Conservation (phyloP, 164 flowering plant species). For the Macadamia tetraphylla region DNA sequence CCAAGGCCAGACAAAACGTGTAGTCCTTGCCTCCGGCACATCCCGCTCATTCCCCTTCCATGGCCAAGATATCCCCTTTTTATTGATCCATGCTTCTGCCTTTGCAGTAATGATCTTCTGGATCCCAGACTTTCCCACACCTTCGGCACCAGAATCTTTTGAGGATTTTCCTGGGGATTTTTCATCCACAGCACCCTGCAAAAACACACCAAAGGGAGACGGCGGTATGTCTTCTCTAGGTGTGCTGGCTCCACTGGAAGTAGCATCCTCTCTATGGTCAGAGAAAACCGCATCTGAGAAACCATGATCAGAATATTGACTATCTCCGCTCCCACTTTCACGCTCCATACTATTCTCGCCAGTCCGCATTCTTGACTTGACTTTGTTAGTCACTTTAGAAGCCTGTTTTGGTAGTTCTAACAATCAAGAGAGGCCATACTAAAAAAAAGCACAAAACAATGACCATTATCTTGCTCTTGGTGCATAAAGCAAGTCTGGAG, state of each 20-base stretch:
- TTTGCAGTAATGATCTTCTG: conserved; percentile 67
- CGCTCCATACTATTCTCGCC: conserved; percentile 41
- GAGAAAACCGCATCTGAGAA: conserved; percentile 41
- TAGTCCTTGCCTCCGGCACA: conserved; percentile 33
- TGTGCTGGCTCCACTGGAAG: conserved; percentile 91
- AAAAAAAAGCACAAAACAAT: conserved; percentile 8
- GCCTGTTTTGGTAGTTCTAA: conserved; percentile 40
- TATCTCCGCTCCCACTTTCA: conserved; percentile 62
- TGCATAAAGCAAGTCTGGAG: not conserved
- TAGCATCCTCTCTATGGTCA: conserved; percentile 76
- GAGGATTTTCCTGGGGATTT: conserved; percentile 31
- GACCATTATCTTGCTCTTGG: not conserved
- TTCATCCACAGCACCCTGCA: conserved; percentile 37
- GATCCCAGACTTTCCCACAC: conserved; percentile 60
- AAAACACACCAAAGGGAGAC: conserved; percentile 44
- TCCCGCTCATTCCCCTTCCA: conserved; percentile 78
- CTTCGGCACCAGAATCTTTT: conserved; percentile 58
- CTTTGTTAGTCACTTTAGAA: conserved; percentile 76
- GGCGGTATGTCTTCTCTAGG: conserved; percentile 63
- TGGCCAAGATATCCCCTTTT: conserved; percentile 75
- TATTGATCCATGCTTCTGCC: conserved; percentile 86
- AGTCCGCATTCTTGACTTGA: conserved; percentile 51
- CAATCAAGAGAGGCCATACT: conserved; percentile 19
- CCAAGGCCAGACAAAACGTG: conserved; percentile 57
- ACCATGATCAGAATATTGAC: conserved; percentile 54